phyloP scores from a whole-genome alignment of 108 stramenopile genomes.

The Thalassiosira profunda region DNA sequence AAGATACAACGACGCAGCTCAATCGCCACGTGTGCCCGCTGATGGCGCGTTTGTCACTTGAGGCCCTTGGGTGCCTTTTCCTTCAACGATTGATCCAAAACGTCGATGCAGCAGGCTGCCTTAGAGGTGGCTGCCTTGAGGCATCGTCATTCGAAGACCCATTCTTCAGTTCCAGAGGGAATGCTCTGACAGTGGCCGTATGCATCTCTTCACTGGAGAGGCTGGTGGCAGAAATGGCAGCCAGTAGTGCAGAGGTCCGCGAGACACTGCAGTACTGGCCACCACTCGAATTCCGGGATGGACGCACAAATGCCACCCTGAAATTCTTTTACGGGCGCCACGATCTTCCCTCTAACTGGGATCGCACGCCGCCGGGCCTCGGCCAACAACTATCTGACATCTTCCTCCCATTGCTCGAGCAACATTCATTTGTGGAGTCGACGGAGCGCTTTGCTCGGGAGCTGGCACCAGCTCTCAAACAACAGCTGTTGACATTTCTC shows the following conservation, averaged over 20 bases:
- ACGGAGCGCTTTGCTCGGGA: not conserved
- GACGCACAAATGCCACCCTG: conserved; percentile 16
- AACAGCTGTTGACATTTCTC: conserved; percentile 18
- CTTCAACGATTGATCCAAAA: conserved; percentile 41
- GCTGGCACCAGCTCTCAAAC: not conserved
- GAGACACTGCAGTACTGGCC: conserved; percentile 14
- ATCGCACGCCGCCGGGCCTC: conserved; percentile 8
- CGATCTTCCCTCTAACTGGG: conserved; percentile 35
- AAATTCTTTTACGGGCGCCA: conserved; percentile 21
- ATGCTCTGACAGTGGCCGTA: not conserved
- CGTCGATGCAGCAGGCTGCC: conserved; percentile 1
- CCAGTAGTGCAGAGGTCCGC: conserved; percentile 20
- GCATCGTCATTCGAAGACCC: not conserved
- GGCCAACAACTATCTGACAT: conserved; percentile 11
- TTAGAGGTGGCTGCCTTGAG: too few relatives aligned
- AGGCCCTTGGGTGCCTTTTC: conserved; percentile 37
- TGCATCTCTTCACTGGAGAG: conserved; percentile 13
- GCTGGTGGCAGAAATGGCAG: conserved; percentile 17
- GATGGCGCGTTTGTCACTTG: conserved; percentile 31
- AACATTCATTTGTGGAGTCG: conserved; percentile 11
- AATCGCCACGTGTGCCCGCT: not conserved
- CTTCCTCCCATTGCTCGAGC: conserved; percentile 20
- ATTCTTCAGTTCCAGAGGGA: conserved; percentile 4
- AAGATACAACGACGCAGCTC: conserved; percentile 4
- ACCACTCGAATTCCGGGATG: conserved; percentile 21